Evolutionary conservation across 192 early-diverging fungal genomes (phyloP), one percentile per base, ranked within the genome.

Genomic region (Spinellus fusiger): DNA sequence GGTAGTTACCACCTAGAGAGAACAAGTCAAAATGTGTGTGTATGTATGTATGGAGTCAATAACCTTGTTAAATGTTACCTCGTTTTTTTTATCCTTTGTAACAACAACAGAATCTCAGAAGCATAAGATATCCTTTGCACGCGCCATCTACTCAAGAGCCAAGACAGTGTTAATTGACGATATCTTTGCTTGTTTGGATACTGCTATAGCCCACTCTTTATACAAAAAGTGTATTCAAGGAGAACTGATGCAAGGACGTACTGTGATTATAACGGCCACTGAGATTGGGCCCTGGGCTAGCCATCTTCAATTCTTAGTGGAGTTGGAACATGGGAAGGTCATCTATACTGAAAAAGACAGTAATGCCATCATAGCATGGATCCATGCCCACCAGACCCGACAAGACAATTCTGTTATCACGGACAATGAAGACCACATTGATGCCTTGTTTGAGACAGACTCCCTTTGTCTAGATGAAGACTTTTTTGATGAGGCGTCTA

Each of bases 111-210:
- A 65, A 12, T 86, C 87, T 0, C 87, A 90, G 58, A 89, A 86
- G 56, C 89, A 90, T 66, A 78, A 91, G 27, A 74, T 91, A 1
- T 86, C 82, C 8, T 77, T 94, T 28, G 91, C 91, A 0, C 80
- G 94, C 12, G 91, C 90, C 0, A 81, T 84, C 4, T 96, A 94
- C 59, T 80, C 84, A 0, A 72, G 80, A 4, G 82, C 85, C 1
- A 76, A 84, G 44, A 84, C 86, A 7, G 73, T 92, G 33, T 64
- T 96, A 2, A 62, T 94, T 32, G 94, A 96, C 55, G 93, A 96
- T 63, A 86, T 86, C 5, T 74, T 96, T 8, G 76, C 73, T 20
- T 75, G 78, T 12, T 75, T 88, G 0, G 84, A 84, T 38, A 70
- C 73, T 8, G 71, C 68, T 16, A 73, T 75, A 0, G 77, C 79